Percentiles rank a stretch among this genome's conserved stretches.
Conservation (phyloP, 2,329 filamentous ascomycete species). For the Paracoccidioides brasiliensis region DNA sequence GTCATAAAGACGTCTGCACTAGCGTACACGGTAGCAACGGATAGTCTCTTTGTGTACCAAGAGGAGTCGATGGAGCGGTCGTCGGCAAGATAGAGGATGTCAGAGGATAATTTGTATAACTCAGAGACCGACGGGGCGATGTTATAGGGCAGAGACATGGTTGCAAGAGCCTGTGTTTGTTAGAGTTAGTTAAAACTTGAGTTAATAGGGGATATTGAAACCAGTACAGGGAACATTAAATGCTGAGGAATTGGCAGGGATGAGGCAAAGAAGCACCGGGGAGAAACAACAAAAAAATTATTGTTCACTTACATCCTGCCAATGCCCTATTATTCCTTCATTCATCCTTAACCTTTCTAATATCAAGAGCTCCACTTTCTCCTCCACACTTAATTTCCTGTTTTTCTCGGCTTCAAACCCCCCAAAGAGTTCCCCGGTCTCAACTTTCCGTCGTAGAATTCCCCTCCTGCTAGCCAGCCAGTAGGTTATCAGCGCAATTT, state of each 20-base stretch:
- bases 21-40: conserved; percentile 55
- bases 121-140: conserved; percentile 64
- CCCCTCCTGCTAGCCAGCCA: conserved; percentile 31
- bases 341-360: conserved; percentile 71
- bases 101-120: conserved; percentile 70
- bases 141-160: conserved; percentile 77
- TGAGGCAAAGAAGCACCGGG: too few species aligned
- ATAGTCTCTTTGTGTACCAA: conserved; percentile 70
- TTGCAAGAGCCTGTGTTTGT: conserved; percentile 56
- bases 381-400: conserved; percentile 37
- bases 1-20: conserved; percentile 88
- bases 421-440: conserved; percentile 7
- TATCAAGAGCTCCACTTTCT: conserved; percentile 56
- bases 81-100: conserved; percentile 79
- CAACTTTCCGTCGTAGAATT: conserved; percentile 23
- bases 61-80: conserved; percentile 68
- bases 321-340: conserved; percentile 55
- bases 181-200: background rate
- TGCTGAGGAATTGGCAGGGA: too few species aligned
- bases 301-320: conserved; percentile 63
- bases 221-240: too few species aligned
- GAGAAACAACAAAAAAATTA: background rate
- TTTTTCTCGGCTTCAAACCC: conserved; percentile 2
- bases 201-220: background rate
- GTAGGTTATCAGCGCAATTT: conserved; percentile 60